Base-by-base conservation (phyloP, 495 filamentous ascomycete genomes). In the Choiromyces venosus region DNA sequence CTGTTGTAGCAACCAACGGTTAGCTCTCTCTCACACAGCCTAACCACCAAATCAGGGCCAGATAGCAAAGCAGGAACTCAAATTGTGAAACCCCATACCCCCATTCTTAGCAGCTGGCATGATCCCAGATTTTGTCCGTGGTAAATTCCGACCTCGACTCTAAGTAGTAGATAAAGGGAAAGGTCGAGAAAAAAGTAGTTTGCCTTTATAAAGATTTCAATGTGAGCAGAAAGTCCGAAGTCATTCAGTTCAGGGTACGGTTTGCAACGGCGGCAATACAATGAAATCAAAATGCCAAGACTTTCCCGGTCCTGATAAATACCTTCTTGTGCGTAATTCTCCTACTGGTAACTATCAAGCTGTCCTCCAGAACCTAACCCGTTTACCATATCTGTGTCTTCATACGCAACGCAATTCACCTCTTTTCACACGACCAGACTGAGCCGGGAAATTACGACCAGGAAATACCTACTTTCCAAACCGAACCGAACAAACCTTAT, bases 381-480 rank as follows among this genome's bases (percentile, higher is more conserved):
- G 1, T 61, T 61, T 52, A 61, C 44, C 21, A 3, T 61, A 25
- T 67, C 61, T 68, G 67, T 44, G 12, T 21, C 74, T n/a, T 29
- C 35, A 46, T 44, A 52, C 67, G 16, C n/a, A 68, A n/a, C 33
- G 14, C 36, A 37, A 37, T 37, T 37, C 35, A 77, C 35, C 38
- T 37, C 37, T 19, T 70, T 33, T 12, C 46, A 36, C 70, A 56
- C 38, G 42, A 39, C 37, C 12, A 64, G 40, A 38, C 33, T 18
- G 29, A 66, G 12, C 52, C 52, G 25, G 52, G 52, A 18, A 33
- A 61, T 33, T 16, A 16, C 52, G 12, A 75, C 42, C 71, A 68
- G 67, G 33, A 56, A 69, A 67, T 38, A 66, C 40, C 21, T 66
- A 37, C 37, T n/a, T 44, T 44, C 44, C 40, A 37, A 65, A 65